These are phyloP conservation scores for Nicotiana noctiflora DNA, from an alignment of 257 asterid species.

Conservation along the genomic window DNA sequence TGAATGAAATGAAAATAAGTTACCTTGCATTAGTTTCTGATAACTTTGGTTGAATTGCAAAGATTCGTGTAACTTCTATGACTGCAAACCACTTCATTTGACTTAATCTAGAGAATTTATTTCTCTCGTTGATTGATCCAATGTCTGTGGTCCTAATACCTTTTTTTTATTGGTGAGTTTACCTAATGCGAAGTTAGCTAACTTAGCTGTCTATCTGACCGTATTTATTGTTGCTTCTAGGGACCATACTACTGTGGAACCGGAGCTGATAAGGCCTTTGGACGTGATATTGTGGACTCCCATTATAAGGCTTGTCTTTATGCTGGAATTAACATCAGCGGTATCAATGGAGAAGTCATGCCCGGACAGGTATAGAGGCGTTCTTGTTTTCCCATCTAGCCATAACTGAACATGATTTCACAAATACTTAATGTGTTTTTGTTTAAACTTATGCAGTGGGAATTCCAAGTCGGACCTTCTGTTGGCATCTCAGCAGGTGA, in stretches of 20 bases:
- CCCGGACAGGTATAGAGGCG: constrained; percentile 64
- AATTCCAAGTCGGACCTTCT: constrained; percentile 92
- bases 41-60: not conserved
- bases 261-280: constrained; percentile 91
- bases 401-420: not conserved
- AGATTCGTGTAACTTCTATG: not conserved
- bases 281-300: constrained; percentile 79
- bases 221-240: constrained; percentile 18
- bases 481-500: constrained; percentile 91
- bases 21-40: not conserved
- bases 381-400: not conserved
- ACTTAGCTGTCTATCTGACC: not conserved
- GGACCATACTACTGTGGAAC: constrained; percentile 88
- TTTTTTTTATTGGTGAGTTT: not conserved
- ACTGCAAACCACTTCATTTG: not conserved
- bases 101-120: not conserved
- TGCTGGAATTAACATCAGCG: constrained; percentile 84
- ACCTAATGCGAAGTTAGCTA: not conserved
- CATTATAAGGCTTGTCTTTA: constrained; percentile 81
- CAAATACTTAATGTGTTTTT: not conserved
- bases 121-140: not conserved
- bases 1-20: not conserved
- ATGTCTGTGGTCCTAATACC: not conserved
- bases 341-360: constrained; percentile 91
- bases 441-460: constrained; percentile 47